Evolutionary conservation across 2,329 filamentous ascomycete species (phyloP), one percentile per base, ranked within the genome.

Genomic region (Aspergillus sojae): DNA sequence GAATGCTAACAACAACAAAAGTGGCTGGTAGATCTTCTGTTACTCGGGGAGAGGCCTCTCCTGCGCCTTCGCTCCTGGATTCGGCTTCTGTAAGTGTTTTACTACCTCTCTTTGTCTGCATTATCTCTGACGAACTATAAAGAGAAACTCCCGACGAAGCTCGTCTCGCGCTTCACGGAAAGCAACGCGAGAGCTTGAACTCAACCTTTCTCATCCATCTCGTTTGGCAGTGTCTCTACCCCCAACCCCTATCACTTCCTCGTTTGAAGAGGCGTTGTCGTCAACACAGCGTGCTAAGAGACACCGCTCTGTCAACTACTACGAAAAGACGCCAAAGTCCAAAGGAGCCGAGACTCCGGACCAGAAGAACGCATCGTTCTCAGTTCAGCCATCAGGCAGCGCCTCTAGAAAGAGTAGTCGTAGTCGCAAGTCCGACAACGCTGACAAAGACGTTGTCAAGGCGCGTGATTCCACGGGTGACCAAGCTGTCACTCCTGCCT

Each of bases 221-320:
- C 68, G 68, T 41, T 63, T 68, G 5, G 68, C 70, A 41, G 67
- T 65, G 48, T 72, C 70, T 61, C 62, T 72, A 1, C 67, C 70
- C 19, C 58, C 68, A 16, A 70, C 69, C 6, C 69, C 69, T 32
- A 53, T 70, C 28, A 64, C 61, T 23, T 64, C 70, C 14, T 65
- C 68, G 11, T 72, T 72, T 41, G 70, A 70, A 45, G 70, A 72
- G 19, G 34, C 66, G n/a, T 28, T 65, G 16, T 54, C 65, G 14
- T 68, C 68, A 21, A 58, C 63, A n/a, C 71, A 70, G 54, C 68
- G 68, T 19, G 67, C 66, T 43, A 68, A 62, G 34, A 70, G 68
- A 23, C 67, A 64, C 34, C 64, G 64, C 10, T 62, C 62, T n/a
- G 36, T 64, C 11, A 53, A 65, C 45, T 60, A 53, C 45, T 64